A percentile compares a stretch with the other conserved stretches of the same genome.
phyloP scores from a whole-genome alignment of 23 red algal genomes.

The Gracilaria gracilis region DNA sequence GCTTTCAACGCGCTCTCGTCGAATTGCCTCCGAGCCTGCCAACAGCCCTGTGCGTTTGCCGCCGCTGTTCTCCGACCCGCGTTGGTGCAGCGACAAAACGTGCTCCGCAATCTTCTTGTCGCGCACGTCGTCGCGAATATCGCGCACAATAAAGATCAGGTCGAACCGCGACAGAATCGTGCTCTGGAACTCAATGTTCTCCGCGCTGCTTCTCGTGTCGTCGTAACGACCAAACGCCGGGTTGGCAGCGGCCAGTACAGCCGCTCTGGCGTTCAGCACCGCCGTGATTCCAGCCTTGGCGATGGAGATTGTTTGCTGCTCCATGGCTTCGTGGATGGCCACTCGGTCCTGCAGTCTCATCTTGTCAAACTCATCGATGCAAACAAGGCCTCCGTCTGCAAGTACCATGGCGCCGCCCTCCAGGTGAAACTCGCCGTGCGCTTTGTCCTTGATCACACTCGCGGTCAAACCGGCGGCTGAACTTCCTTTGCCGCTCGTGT shows the following conservation, averaged over 20 bases:
- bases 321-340: constrained; percentile 98
- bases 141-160: constrained; percentile 97
- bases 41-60: constrained; percentile 23
- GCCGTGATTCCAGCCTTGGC: constrained; percentile 98
- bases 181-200: constrained; percentile 98
- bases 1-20: background rate
- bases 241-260: constrained; percentile 96
- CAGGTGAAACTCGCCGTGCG: constrained; percentile 89
- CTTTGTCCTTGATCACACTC: constrained; percentile 87
- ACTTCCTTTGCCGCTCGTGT: constrained; percentile 90
- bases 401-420: constrained; percentile 98
- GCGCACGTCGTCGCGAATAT: constrained; percentile 87
- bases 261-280: constrained; percentile 89
- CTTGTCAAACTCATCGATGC: constrained; percentile 99
- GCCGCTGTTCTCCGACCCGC: constrained; percentile 58
- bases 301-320: constrained; percentile 99
- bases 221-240: constrained; percentile 96
- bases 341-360: constrained; percentile 92
- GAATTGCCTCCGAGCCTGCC: constrained; percentile 16
- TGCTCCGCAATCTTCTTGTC: constrained; percentile 92
- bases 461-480: constrained; percentile 94
- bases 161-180: constrained; percentile 99
- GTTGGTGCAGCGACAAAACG: constrained; percentile 91
- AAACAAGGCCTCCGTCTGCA: constrained; percentile 95
- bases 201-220: constrained; percentile 83